Evolutionary conservation across 2,329 filamentous ascomycete species (phyloP).

Genomic region (Xylariaceae sp.): DNA sequence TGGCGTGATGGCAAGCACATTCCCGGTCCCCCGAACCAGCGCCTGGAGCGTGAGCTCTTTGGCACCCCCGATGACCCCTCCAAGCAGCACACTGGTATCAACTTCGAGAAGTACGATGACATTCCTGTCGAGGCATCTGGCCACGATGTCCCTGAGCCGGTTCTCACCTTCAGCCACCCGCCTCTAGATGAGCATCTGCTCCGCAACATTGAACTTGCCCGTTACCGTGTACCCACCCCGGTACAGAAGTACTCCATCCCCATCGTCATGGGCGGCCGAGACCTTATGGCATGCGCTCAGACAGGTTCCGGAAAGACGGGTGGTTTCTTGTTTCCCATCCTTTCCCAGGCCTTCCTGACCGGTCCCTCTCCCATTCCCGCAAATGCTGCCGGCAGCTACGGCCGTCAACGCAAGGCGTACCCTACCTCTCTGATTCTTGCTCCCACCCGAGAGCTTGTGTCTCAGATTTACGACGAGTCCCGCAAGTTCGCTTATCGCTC

Average conservation of each 20-base stretch:
- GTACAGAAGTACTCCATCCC: slow-evolving; percentile 99
- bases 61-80: slow-evolving; percentile 83
- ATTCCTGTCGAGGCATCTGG: slow-evolving; percentile 98
- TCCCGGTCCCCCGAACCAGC: slow-evolving; percentile 79
- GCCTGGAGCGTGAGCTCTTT: slow-evolving; percentile 92
- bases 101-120: slow-evolving; percentile 99
- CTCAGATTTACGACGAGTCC: slow-evolving; percentile 95
- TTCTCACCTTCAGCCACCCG: slow-evolving; percentile 85
- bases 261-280: slow-evolving; percentile 95
- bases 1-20: slow-evolving; percentile 98
- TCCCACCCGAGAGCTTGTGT: slow-evolving; percentile 95
- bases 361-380: slow-evolving; percentile 70
- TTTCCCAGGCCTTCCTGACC: slow-evolving; percentile 92
- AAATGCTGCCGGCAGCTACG: slow-evolving; percentile 62
- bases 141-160: slow-evolving; percentile 85
- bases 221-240: slow-evolving; percentile 92
- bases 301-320: slow-evolving; percentile 99
- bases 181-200: slow-evolving; percentile 92
- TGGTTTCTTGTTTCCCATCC: slow-evolving; percentile 97
- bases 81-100: slow-evolving; percentile 98
- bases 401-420: slow-evolving; percentile 95
- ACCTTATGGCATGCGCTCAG: slow-evolving; percentile 99
- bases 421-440: slow-evolving; percentile 94
- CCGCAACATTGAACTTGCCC: slow-evolving; percentile 86
- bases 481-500: slow-evolving; percentile 99